Evolutionary conservation across 2,329 filamentous ascomycete genomes (phyloP).

Genomic region (Phialophora macrospora): DNA sequence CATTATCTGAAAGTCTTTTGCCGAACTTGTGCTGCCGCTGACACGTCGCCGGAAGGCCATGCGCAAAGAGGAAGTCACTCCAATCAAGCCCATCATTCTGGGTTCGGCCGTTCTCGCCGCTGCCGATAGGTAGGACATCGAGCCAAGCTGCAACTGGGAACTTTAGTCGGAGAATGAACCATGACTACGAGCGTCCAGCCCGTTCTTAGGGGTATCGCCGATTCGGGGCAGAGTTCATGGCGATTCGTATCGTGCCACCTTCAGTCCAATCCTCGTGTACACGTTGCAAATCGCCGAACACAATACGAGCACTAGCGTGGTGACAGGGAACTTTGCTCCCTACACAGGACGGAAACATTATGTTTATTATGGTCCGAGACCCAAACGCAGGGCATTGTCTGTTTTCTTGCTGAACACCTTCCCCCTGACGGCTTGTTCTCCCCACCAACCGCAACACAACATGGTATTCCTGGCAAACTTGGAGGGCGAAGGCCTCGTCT

Average conservation of each 20-base stretch:
- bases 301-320: not conserved
- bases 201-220: not conserved
- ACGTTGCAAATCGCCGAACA: conserved; percentile 1
- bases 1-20: not conserved
- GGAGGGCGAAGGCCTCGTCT: conserved; percentile 20
- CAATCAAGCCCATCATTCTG: not conserved
- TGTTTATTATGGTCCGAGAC: not conserved
- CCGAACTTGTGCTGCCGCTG: not conserved
- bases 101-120: not conserved
- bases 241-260: not conserved
- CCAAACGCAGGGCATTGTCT: not conserved
- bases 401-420: not conserved
- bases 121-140: not conserved
- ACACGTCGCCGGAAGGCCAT: not conserved
- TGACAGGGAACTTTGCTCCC: not conserved
- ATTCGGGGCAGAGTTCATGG: not conserved
- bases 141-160: not conserved
- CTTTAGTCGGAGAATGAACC: not conserved
- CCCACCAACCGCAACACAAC: not conserved
- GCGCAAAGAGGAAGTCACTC: not conserved
- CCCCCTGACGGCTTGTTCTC: not conserved
- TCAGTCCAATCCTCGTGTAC: not conserved
- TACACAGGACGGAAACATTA: not conserved
- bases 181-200: not conserved
- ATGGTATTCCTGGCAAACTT: conserved; percentile 29